phyloP scores from a whole-genome alignment of 2,329 filamentous ascomycete species.

The Alternaria sp. region DNA sequence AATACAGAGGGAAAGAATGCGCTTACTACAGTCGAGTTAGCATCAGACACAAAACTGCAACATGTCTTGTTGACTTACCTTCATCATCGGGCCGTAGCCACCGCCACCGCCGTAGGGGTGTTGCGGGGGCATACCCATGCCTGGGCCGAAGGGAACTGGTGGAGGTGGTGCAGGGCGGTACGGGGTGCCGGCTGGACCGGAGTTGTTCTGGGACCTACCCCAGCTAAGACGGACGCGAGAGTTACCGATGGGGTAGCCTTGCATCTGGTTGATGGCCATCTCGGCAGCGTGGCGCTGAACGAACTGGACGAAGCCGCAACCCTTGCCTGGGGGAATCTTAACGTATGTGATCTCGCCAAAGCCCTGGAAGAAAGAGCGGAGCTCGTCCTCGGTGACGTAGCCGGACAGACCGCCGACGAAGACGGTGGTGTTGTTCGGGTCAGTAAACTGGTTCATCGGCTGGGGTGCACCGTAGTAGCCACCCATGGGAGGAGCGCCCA shows the following conservation, averaged over 20 bases:
- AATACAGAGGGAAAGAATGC: constrained; percentile 45
- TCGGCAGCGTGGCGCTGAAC: constrained; percentile 98
- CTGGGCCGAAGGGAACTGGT: constrained; percentile 67
- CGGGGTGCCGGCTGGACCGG: constrained; percentile 90
- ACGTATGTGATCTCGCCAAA: constrained; percentile 99
- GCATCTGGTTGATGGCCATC: constrained; percentile 99
- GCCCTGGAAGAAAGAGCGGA: constrained; percentile 99
- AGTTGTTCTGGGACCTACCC: constrained; percentile 99
- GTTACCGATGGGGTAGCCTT: constrained; percentile 98
- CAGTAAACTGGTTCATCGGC: constrained; percentile 99
- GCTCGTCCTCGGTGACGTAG: constrained; percentile 98
- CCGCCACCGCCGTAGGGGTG: constrained; percentile 60
- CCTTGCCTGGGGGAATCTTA: constrained; percentile 99
- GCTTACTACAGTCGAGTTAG: constrained; percentile 42
- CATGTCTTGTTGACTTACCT: constrained; percentile 53
- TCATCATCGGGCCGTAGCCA: constrained; percentile 73
- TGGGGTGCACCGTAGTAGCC: constrained; percentile 69
- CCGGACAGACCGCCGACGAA: constrained; percentile 97
- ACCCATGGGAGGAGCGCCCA: constrained; percentile 71
- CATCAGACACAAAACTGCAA: constrained; percentile 8
- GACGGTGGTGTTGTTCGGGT: constrained; percentile 99
- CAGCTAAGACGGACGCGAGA: constrained; percentile 96
- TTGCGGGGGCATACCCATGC: constrained; percentile 70
- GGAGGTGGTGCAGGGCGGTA: constrained; percentile 91
- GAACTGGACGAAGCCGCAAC: constrained; percentile 98